Conservation (phyloP, 495 filamentous ascomycete species). For the Choiromyces venosus region DNA sequence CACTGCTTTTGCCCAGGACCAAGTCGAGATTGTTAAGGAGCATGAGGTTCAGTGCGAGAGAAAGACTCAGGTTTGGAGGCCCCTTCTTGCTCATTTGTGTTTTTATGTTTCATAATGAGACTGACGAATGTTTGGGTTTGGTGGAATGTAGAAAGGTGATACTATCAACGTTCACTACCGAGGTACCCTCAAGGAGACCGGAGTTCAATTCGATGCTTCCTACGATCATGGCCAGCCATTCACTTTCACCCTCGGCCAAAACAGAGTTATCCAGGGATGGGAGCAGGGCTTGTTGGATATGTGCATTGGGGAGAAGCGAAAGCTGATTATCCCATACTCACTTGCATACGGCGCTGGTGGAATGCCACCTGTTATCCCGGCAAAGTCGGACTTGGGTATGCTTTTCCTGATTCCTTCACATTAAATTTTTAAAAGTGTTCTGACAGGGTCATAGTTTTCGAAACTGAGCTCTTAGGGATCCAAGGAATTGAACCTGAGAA, state of each 20-base stretch:
- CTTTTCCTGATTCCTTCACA: not conserved
- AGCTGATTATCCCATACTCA: conserved; percentile 81
- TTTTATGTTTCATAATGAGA: conserved; percentile 66
- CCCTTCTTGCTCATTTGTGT: conserved; percentile 46
- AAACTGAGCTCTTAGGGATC: conserved; percentile 87
- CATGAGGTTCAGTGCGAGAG: conserved; percentile 64
- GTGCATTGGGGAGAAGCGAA: conserved; percentile 95
- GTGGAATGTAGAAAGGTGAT: conserved; percentile 64
- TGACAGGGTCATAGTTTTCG: conserved; percentile 60
- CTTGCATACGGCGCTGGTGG: conserved; percentile 64
- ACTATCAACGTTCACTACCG: conserved; percentile 79
- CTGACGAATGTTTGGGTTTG: conserved; percentile 64
- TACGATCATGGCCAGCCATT: conserved; percentile 73
- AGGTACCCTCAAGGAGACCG: conserved; percentile 62
- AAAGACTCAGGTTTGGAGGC: conserved; percentile 55
- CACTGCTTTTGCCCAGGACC: conserved; percentile 50
- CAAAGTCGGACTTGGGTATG: conserved; percentile 22
- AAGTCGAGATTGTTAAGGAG: conserved; percentile 71
- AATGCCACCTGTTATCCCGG: conserved; percentile 36
- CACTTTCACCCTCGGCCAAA: conserved; percentile 68
- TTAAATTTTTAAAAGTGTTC: not conserved
- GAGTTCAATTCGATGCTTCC: conserved; percentile 52
- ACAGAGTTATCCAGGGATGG: conserved; percentile 82
- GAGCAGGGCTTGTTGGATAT: conserved; percentile 80
- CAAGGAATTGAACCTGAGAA: conserved; percentile 61